Conservation (phyloP, 1,139 yeast genomes). For the Hansenula anomala region DNA sequence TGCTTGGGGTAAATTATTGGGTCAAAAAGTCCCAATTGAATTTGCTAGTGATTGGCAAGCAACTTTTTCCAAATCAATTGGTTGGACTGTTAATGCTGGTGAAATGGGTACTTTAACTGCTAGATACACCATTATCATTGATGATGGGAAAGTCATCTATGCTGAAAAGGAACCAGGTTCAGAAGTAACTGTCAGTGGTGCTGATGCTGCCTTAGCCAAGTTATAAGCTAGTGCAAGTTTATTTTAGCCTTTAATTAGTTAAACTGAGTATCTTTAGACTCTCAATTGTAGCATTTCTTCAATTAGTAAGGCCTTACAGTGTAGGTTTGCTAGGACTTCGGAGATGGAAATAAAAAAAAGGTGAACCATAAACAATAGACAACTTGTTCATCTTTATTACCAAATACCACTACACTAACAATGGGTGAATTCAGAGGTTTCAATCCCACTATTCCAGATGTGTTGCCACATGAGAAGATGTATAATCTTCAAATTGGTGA, state of each 20-base stretch:
- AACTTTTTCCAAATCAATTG: constrained; percentile 55
- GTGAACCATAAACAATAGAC: not conserved
- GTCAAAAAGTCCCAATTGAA: constrained; percentile 41
- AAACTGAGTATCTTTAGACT: too few relatives aligned
- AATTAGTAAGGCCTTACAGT: too few relatives aligned
- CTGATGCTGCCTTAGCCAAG: constrained; percentile 46
- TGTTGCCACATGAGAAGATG: constrained; percentile 62
- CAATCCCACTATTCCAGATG: constrained; percentile 48
- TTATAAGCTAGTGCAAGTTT: constrained; percentile 16
- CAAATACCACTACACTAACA: too few relatives aligned
- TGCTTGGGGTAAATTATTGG: constrained; percentile 78
- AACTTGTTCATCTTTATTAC: too few relatives aligned
- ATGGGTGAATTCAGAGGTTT: constrained; percentile 1
- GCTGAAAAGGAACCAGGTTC: constrained; percentile 60
- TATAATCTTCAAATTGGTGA: constrained; percentile 74
- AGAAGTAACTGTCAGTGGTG: constrained; percentile 61
- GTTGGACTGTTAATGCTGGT: constrained; percentile 52
- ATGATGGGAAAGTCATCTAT: constrained; percentile 59
- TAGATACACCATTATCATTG: constrained; percentile 69
- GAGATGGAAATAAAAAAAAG: too few relatives aligned
- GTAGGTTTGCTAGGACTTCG: too few relatives aligned
- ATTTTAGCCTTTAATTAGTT: too few relatives aligned
- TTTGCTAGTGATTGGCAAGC: constrained; percentile 76
- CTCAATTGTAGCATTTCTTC: too few relatives aligned
- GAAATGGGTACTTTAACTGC: constrained; percentile 59